A percentile compares a stretch with the other conserved stretches of the same genome.
These are phyloP conservation scores for Blastocrithidia nonstop DNA, from an alignment of 208 protist species.

Conservation along the genomic window DNA sequence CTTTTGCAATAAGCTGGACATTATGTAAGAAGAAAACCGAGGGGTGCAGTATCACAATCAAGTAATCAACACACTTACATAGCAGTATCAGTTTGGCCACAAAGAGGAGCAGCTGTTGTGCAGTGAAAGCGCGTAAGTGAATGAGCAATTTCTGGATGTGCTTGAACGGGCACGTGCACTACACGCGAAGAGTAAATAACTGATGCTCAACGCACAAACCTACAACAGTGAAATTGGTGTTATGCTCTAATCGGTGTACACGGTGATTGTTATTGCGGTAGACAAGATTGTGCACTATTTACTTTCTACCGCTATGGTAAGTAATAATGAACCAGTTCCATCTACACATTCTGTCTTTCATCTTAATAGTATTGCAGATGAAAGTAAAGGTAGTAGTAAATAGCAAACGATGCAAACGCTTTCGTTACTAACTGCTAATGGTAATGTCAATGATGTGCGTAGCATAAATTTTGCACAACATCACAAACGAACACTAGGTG, in stretches of 20 bases:
- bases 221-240: conserved; percentile 9
- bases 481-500: too few relatives aligned
- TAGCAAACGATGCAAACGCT: not conserved
- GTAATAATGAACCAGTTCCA: not conserved
- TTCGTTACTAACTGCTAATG: too few relatives aligned
- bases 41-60: too few relatives aligned
- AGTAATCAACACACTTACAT: too few relatives aligned
- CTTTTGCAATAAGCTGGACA: too few relatives aligned
- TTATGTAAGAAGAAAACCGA: too few relatives aligned
- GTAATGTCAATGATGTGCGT: not conserved
- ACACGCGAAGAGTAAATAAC: conserved; percentile 34
- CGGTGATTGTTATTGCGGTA: conserved; percentile 33
- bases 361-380: not conserved
- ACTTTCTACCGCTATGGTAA: conserved; percentile 12
- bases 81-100: too few relatives aligned
- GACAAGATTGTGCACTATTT: conserved; percentile 54
- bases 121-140: conserved; percentile 30
- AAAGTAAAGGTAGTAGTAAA: conserved; percentile 4
- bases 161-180: conserved; percentile 44
- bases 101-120: too few relatives aligned
- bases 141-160: conserved; percentile 44
- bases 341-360: not conserved
- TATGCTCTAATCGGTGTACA: conserved; percentile 64
- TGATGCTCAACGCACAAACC: conserved; percentile 13
- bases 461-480: too few relatives aligned